Evolutionary conservation across 2,329 filamentous ascomycete species (phyloP), one percentile per base, ranked within the genome.

Genomic region (Nigrospora sphaerica): DNA sequence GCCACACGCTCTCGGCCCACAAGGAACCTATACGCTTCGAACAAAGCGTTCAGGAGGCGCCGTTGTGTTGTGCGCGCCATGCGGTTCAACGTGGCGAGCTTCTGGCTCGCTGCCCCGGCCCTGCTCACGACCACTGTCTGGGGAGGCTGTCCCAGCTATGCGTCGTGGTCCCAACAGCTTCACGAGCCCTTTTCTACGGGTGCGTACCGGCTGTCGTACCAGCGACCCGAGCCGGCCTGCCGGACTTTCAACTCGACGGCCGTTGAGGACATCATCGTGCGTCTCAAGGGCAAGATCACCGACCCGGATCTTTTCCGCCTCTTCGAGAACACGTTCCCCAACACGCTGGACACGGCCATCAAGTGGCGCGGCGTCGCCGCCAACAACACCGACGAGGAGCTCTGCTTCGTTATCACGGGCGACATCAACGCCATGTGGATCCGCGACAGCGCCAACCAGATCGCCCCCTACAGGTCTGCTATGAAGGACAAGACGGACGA

Each of bases 311-410:
- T 95, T 23, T 86, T 85, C 35, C 80, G 86, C 28, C 71, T 95
- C 12, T 93, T 95, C 60, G 85, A 89, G 56, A 93, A 93, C 62
- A 85, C 86, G 2, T 91, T 86, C 51, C 86, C 88, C 0, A 92
- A 90, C 55, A 92, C 88, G 1, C 69, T 92, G 17, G 88, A 93
- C 57, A 91, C 88, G 1, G 91, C 87, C 2, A 79, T 93, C 46
- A 78, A 83, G 53, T 93, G 87, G 85, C 85, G 88, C 57, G 80
- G 74, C 19, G 64, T 78, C 7, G 75, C 83, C 39, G 77, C 74
- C 3, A 75, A 73, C 32, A 59, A 64, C 44, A 50, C 62, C 32
- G 50, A 60, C 36, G 54, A 76, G 52, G 84, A 88, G 62, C 66
- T 85, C 49, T 75, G 77, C 6, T 80, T 78, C 52, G 56, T 80